Evolutionary conservation across 1,284 basidiomycete genomes (phyloP), one percentile per base, ranked within the genome.

Genomic region (Xerocomus amazonicus): DNA sequence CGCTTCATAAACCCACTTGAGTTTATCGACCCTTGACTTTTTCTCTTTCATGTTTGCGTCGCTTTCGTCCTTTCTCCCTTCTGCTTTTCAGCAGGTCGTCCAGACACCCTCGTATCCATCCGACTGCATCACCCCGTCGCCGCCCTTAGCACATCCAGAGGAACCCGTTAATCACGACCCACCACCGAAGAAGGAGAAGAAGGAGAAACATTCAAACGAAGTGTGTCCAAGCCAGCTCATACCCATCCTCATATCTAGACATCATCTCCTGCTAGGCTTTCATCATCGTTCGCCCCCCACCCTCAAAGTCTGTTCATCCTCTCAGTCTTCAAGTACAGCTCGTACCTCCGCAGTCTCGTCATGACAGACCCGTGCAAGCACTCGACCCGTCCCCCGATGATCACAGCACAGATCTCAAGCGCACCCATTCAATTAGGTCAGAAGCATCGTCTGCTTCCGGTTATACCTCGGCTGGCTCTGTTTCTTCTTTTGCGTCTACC

Each of bases 321-420:
- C 76, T 96, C 43, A 97, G 96, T 66, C 78, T 97, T 1, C 95
- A 97, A 66, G 86, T 97, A 6, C 95, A 97, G 68, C 83, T 97
- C 29, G 87, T 97, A 9, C 87, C 87, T 12, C 84, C 85, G 0
- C 75, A 79, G 51, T 68, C 74, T 16, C 75, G 77, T 17, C 34
- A 54, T 7, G 64, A 67, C 14, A 65, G 65, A 33, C 65, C 65
- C 9, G 58, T 73, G 3, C 72, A 70, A 31, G 75, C 74, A 6
- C 64, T 71, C 44, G 77, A 76, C 34, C 27, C 51, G 19, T 56
- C 57, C 12, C 56, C 55, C 40, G 55, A 60, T 12, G 53, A 61
- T 37, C 43, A 57, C 16, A 4, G 45, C 46, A 52, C 59, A 1
- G 64, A 64, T 37, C 61, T 66, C 32, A 61, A 56, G 17, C 73